Percentiles rank a stretch among this genome's conserved stretches.
These are phyloP conservation scores for Acanthochlamys bracteata DNA, from an alignment of 106 monocot species.

Conservation along the genomic window DNA sequence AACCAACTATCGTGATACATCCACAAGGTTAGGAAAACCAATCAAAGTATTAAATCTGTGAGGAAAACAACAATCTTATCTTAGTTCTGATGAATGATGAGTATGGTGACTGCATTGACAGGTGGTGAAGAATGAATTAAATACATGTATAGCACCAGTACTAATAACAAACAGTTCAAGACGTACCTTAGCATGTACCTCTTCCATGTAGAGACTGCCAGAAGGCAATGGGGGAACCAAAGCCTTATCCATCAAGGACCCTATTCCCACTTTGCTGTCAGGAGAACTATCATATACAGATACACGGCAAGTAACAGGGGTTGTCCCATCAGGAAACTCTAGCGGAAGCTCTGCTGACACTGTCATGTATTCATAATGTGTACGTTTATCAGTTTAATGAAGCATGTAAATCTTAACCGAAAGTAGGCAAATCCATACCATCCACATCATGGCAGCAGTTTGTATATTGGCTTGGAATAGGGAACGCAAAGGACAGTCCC, in stretches of 20 bases:
- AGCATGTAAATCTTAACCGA: no score
- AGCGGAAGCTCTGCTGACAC: slow-evolving; percentile 79
- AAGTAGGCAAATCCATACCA: slow-evolving; percentile 24
- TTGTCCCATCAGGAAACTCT: slow-evolving; percentile 98
- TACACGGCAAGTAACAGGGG: slow-evolving; percentile 84
- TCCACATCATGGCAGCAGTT: slow-evolving; percentile 58
- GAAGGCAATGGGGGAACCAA: slow-evolving; percentile 66
- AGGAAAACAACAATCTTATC: no score
- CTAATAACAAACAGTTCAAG: background rate
- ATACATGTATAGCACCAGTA: no score
- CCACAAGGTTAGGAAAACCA: no score
- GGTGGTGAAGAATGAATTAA: no score
- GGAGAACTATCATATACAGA: slow-evolving; percentile 76
- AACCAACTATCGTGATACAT: no score
- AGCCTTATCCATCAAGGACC: slow-evolving; percentile 77
- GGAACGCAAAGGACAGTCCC: slow-evolving; percentile 96
- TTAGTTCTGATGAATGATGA: no score
- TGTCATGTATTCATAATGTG: slow-evolving; percentile 18
- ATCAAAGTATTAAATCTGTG: no score
- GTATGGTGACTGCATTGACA: no score
- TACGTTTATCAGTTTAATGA: no score
- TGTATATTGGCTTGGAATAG: slow-evolving; percentile 79
- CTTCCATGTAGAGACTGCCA: slow-evolving; percentile 91
- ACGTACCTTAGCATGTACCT: slow-evolving; percentile 81
- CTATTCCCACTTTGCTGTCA: slow-evolving; percentile 84